Conservation (phyloP, 148 eudicot species). For the Drosera capensis region DNA sequence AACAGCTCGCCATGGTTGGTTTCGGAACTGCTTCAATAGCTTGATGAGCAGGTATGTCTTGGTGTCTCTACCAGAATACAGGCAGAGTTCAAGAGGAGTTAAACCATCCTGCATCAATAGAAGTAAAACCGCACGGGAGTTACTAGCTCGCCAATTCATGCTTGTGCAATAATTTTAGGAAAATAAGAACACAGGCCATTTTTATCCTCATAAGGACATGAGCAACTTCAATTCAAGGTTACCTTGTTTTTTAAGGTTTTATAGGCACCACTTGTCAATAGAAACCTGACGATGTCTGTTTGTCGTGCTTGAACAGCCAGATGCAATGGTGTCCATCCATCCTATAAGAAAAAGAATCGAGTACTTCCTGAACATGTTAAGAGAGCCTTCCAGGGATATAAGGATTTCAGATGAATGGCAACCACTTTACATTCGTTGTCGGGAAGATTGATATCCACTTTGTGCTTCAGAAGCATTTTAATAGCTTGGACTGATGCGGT, state of each 20-base stretch:
- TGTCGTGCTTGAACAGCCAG: conserved; percentile 88
- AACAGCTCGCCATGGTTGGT: no score
- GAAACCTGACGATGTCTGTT: conserved; percentile 86
- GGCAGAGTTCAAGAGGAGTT: conserved; percentile 69
- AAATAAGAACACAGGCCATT: no score
- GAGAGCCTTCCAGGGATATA: background rate
- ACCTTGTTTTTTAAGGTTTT: conserved; percentile 58
- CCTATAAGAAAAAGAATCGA: conserved; percentile 24
- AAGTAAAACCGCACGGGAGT: background rate
- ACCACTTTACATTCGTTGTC: conserved; percentile 46
- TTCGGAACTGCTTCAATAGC: conserved; percentile 48
- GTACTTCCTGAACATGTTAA: background rate
- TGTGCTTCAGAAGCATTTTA: conserved; percentile 60
- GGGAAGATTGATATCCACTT: conserved; percentile 74
- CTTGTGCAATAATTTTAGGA: no score
- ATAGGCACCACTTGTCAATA: conserved; percentile 78
- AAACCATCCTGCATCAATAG: conserved; percentile 46
- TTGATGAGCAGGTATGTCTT: conserved; percentile 74
- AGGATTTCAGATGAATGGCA: background rate
- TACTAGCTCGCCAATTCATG: no score
- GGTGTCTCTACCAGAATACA: conserved; percentile 51
- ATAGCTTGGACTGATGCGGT: conserved; percentile 66
- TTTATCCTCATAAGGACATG: background rate
- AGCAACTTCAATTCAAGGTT: conserved; percentile 5
- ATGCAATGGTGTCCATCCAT: conserved; percentile 95